Conservation (phyloP, 2,329 filamentous ascomycete species). For the Tolypocladium ovalisporum region DNA sequence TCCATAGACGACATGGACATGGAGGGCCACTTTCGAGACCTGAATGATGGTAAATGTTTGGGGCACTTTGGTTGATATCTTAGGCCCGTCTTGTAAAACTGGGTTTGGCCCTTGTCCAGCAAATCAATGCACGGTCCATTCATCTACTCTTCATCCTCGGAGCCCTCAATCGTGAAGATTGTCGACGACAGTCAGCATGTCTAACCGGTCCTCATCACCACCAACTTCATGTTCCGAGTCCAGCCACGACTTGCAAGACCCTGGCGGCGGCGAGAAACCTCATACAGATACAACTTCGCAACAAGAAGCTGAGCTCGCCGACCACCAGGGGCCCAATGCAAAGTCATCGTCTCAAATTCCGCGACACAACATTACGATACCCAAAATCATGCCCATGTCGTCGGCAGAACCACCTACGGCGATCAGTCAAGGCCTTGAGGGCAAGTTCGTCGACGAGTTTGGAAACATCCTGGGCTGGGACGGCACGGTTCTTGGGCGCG, state of each 20-base stretch:
- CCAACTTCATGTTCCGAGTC: background rate
- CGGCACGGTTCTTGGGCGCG: slow-evolving; percentile 39
- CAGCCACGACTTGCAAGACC: background rate
- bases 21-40: no score
- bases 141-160: background rate
- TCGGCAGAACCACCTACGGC: slow-evolving; percentile 18
- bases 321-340: background rate
- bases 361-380: slow-evolving; percentile 19
- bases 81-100: background rate
- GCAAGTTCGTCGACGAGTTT: slow-evolving; percentile 40
- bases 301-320: background rate
- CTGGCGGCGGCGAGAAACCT: background rate
- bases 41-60: no score
- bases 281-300: background rate
- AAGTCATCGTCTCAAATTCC: background rate
- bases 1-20: no score
- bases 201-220: background rate
- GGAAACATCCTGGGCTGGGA: slow-evolving; percentile 40
- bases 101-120: background rate
- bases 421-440: slow-evolving; percentile 31
- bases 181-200: background rate
- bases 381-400: slow-evolving; percentile 29
- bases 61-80: no score
- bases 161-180: background rate
- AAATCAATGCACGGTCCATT: background rate